Conservation (phyloP, 768 basidiomycete genomes). For the Tricholoma sp. region DNA sequence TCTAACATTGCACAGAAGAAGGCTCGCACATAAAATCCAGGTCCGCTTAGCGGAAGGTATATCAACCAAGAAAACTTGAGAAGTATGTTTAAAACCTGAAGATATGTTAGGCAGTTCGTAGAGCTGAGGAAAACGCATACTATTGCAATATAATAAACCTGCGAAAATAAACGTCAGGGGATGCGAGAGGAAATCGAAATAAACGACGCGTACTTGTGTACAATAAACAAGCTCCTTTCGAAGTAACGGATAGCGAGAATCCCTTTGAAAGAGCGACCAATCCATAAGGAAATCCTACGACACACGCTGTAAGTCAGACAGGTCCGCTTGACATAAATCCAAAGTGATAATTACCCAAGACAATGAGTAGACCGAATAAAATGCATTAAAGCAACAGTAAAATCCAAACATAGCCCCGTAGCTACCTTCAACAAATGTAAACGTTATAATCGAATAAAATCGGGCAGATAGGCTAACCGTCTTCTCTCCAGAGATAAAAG, state of each 20-base stretch:
- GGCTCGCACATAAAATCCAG: slow-evolving; percentile 46
- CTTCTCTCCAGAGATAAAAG: slow-evolving; percentile 77
- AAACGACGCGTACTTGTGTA: slow-evolving; percentile 42
- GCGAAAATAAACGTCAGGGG: not conserved
- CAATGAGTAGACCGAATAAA: slow-evolving; percentile 66
- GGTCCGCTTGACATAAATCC: slow-evolving; percentile 44
- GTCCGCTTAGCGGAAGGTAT: slow-evolving; percentile 56
- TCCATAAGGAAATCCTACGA: slow-evolving; percentile 3
- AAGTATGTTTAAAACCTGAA: slow-evolving; percentile 62
- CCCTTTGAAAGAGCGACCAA: slow-evolving; percentile 55
- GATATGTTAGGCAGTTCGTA: not conserved
- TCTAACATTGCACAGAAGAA: slow-evolving; percentile 74
- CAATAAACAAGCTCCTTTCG: slow-evolving; percentile 73
- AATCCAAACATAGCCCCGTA: slow-evolving; percentile 51
- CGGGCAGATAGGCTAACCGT: slow-evolving; percentile 32
- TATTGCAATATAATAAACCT: slow-evolving; percentile 79
- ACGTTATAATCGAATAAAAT: not conserved
- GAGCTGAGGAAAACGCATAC: slow-evolving; percentile 34
- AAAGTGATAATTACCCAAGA: slow-evolving; percentile 59
- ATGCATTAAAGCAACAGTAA: slow-evolving; percentile 60
- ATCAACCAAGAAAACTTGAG: slow-evolving; percentile 82
- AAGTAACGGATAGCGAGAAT: slow-evolving; percentile 65
- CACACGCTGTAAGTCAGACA: not conserved
- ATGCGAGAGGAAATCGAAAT: not conserved
- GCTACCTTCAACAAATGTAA: slow-evolving; percentile 11